These are phyloP conservation scores for Penicillium parvum DNA, from an alignment of 495 filamentous ascomycete genomes.

Conservation along the genomic window DNA sequence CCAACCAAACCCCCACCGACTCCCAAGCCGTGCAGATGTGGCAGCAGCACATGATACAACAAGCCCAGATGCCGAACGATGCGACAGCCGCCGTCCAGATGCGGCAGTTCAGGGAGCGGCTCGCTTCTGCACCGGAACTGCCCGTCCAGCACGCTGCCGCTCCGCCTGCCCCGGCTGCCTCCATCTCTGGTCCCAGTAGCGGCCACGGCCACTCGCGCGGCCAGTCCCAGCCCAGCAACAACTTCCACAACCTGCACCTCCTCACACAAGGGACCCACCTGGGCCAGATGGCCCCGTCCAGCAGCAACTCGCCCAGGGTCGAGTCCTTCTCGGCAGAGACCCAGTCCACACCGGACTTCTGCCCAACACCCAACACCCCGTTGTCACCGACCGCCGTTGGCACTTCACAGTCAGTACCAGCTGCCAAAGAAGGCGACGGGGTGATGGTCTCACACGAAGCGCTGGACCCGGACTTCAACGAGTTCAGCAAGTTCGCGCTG, in stretches of 20 bases:
- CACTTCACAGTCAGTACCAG: constrained; percentile 1
- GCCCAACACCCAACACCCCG: constrained; percentile 36
- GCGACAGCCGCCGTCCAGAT: constrained; percentile 21
- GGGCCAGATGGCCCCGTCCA: constrained; percentile 12
- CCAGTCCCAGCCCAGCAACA: constrained; percentile 23
- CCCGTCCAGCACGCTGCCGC: constrained; percentile 22
- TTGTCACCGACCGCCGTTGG: constrained; percentile 26
- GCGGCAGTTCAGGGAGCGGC: constrained; percentile 37
- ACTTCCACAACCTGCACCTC: constrained; percentile 22
- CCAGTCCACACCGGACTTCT: constrained; percentile 35
- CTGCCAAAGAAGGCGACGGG: constrained; percentile 15
- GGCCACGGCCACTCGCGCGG: constrained; percentile 24
- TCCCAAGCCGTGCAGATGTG: constrained; percentile 24
- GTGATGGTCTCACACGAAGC: constrained; percentile 27
- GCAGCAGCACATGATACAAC: constrained; percentile 34
- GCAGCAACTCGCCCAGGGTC: constrained; percentile 18
- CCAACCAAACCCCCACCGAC: constrained; percentile 22
- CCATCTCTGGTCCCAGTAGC: constrained; percentile 17
- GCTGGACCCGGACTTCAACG: constrained; percentile 30
- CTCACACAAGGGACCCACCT: constrained; percentile 24
- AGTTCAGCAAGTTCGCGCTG: constrained; percentile 38
- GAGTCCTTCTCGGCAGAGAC: constrained; percentile 28
- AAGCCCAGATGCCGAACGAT: constrained; percentile 19
- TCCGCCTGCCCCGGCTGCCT: constrained; percentile 10
- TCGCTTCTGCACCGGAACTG: constrained; percentile 38